Conservation (phyloP, 2,329 filamentous ascomycete genomes). For the Metarhizium brunneum region DNA sequence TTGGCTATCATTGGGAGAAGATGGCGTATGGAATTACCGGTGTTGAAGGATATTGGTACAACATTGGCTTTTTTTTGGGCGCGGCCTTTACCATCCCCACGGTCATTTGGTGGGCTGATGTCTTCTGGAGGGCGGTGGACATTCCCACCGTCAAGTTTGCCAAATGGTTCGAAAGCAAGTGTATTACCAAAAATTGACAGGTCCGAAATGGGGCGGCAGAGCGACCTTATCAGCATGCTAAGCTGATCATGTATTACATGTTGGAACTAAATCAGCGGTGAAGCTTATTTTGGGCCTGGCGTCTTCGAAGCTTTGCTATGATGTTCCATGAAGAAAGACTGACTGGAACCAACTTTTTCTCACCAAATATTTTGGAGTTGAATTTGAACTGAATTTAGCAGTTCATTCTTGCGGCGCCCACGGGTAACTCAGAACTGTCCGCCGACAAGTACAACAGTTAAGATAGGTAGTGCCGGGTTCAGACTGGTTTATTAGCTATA, state of each 20-base stretch:
- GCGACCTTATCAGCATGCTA: neutral
- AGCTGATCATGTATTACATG: neutral
- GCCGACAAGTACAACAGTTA: neutral
- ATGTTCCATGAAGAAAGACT: neutral
- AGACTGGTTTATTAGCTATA: neutral
- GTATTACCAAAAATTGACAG: conserved; percentile 20
- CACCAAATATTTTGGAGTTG: neutral
- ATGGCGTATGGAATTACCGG: conserved; percentile 39
- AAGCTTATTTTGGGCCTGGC: neutral
- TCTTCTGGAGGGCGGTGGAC: conserved; percentile 48
- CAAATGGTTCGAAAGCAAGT: conserved; percentile 43
- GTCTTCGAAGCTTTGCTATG: neutral
- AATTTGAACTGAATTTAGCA: neutral
- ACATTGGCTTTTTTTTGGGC: conserved; percentile 36
- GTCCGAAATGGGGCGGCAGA: neutral
- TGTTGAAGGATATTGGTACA: conserved; percentile 34
- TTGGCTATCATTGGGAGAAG: conserved; percentile 42
- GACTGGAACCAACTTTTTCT: neutral
- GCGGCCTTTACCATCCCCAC: conserved; percentile 38
- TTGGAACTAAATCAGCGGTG: neutral
- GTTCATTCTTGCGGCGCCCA: neutral
- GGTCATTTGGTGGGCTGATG: conserved; percentile 44
- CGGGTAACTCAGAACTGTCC: neutral
- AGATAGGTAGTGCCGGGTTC: neutral
- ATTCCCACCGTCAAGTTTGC: conserved; percentile 46